These are phyloP conservation scores for Salix udensis DNA, from an alignment of 345 rosid genomes.

Conservation along the genomic window DNA sequence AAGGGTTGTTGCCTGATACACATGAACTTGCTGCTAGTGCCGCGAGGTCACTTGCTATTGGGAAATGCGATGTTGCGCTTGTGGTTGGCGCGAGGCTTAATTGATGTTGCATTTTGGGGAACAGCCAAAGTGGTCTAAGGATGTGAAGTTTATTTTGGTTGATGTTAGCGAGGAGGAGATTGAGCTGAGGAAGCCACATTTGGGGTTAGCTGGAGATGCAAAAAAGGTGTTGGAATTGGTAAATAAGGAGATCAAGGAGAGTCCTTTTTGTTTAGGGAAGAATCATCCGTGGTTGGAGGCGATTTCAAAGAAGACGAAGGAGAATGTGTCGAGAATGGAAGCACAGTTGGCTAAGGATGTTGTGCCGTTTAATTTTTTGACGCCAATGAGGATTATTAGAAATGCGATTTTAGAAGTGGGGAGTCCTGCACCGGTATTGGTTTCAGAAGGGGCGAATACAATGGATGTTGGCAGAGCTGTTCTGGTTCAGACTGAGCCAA, in stretches of 20 bases:
- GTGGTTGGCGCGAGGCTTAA: conserved; percentile 93
- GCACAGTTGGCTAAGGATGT: conserved; percentile 80
- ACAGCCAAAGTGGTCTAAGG: conserved; percentile 84
- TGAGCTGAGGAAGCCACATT: conserved; percentile 63
- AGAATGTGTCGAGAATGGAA: conserved; percentile 76
- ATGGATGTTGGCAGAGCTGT: conserved; percentile 98
- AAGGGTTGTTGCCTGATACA: conserved; percentile 86
- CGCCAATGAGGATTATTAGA: conserved; percentile 93
- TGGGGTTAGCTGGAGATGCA: conserved; percentile 84
- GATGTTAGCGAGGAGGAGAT: conserved; percentile 80
- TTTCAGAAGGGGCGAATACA: conserved; percentile 94
- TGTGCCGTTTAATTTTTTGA: conserved; percentile 84
- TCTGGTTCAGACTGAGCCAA: conserved; percentile 89
- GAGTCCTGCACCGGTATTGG: conserved; percentile 82
- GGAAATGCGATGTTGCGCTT: conserved; percentile 88
- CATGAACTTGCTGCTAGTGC: conserved; percentile 86
- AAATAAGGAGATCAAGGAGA: conserved; percentile 79
- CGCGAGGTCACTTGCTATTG: conserved; percentile 92
- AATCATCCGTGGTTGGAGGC: conserved; percentile 81
- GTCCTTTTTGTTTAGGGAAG: conserved; percentile 80
- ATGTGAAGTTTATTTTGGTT: conserved; percentile 75
- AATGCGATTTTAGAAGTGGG: conserved; percentile 66
- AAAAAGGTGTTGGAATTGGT: conserved; percentile 60
- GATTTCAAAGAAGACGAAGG: conserved; percentile 60
- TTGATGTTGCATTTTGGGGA: conserved; percentile 96